These are phyloP conservation scores for Mycena indigotica DNA, from an alignment of 768 basidiomycete species.

Conservation along the genomic window DNA sequence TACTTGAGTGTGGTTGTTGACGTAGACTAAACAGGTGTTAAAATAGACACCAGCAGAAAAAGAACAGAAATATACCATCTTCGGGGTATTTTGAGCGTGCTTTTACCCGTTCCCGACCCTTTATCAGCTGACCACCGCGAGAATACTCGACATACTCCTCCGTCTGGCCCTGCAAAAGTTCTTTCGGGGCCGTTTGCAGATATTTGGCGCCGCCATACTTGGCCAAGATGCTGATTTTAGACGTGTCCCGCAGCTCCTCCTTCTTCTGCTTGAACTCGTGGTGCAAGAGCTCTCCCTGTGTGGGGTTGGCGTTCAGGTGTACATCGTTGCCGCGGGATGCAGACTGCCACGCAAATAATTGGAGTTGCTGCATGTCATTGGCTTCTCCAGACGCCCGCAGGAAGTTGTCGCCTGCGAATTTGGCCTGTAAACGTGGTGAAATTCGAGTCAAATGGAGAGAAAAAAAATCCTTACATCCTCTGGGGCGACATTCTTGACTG, in stretches of 20 bases:
- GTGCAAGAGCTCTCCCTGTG: slow-evolving; percentile 90
- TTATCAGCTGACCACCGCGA: slow-evolving; percentile 85
- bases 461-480: slow-evolving; percentile 71
- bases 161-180: slow-evolving; percentile 92
- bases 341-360: slow-evolving; percentile 97
- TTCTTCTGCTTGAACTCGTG: slow-evolving; percentile 91
- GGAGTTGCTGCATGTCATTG: slow-evolving; percentile 87
- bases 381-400: slow-evolving; percentile 89
- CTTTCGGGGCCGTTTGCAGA: slow-evolving; percentile 85
- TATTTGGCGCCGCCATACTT: slow-evolving; percentile 96
- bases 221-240: slow-evolving; percentile 84
- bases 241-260: slow-evolving; percentile 85
- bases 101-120: slow-evolving; percentile 88
- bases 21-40: slow-evolving; percentile 57
- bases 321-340: slow-evolving; percentile 92
- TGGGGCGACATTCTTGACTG: slow-evolving; percentile 69
- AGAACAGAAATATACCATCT: slow-evolving; percentile 66
- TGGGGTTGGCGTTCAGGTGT: slow-evolving; percentile 94
- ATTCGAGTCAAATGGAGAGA: slow-evolving; percentile 6
- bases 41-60: slow-evolving; percentile 7
- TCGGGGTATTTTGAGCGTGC: slow-evolving; percentile 92
- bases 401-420: slow-evolving; percentile 97
- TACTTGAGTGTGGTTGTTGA: slow-evolving; percentile 93
- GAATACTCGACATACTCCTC: slow-evolving; percentile 99
- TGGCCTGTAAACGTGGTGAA: slow-evolving; percentile 50